Evolutionary conservation across 805 yeast genomes (phyloP).

Genomic region (Saccharomyces kudriavzevii): DNA sequence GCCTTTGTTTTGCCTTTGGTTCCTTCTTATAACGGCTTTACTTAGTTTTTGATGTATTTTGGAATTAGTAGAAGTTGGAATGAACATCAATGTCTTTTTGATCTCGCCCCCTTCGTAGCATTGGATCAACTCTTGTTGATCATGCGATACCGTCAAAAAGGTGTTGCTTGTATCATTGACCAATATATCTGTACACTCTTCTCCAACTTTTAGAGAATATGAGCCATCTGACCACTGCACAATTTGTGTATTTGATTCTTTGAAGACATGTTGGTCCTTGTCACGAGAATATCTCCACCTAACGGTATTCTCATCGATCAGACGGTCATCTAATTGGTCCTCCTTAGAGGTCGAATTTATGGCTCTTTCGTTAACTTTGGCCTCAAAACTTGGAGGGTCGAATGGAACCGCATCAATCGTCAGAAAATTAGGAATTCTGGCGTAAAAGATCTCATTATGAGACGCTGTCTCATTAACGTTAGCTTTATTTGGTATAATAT

Average conservation of each 20-base stretch:
- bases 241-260: constrained; percentile 83
- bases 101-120: constrained; percentile 57
- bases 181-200: constrained; percentile 75
- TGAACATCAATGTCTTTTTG: constrained; percentile 57
- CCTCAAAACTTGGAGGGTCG: constrained; percentile 62
- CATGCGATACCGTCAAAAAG: constrained; percentile 62
- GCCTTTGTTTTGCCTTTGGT: constrained; percentile 29
- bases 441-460: constrained; percentile 34
- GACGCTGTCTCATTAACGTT: constrained; percentile 27
- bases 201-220: constrained; percentile 75
- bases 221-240: constrained; percentile 94
- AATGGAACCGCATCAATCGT: constrained; percentile 81
- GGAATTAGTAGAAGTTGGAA: constrained; percentile 88
- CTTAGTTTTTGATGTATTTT: constrained; percentile 75
- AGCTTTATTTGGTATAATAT: constrained; percentile 40
- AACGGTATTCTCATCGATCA: constrained; percentile 73
- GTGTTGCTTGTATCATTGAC: constrained; percentile 60
- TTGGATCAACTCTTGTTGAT: constrained; percentile 57
- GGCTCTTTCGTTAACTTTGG: constrained; percentile 36
- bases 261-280: constrained; percentile 59
- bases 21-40: constrained; percentile 44
- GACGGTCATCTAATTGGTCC: constrained; percentile 51
- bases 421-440: constrained; percentile 76
- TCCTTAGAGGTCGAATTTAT: constrained; percentile 31
- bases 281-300: constrained; percentile 89